Conservation (phyloP, 768 basidiomycete species). For the Mrakia frigida region DNA sequence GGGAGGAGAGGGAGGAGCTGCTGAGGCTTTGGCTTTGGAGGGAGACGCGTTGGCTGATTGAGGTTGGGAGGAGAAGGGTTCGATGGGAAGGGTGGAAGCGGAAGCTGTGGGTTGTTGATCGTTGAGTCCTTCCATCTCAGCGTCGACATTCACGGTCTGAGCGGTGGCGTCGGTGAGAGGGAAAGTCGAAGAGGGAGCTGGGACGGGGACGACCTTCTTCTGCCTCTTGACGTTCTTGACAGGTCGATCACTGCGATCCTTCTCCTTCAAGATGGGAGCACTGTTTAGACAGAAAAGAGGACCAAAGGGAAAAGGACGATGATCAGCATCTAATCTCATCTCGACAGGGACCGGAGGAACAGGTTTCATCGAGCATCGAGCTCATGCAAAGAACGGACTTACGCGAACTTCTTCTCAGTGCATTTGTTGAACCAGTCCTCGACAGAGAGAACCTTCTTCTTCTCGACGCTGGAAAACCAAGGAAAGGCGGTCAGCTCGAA, state of each 20-base stretch:
- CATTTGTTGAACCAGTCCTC: constrained; percentile 44
- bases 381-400: background rate
- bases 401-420: constrained; percentile 20
- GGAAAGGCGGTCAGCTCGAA: background rate
- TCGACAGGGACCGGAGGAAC: background rate
- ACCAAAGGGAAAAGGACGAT: background rate
- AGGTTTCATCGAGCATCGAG: background rate
- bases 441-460: constrained; percentile 40
- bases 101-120: background rate
- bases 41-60: background rate
- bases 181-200: background rate
- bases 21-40: background rate
- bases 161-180: background rate
- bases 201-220: background rate
- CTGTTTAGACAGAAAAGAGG: constrained; percentile 4
- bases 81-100: background rate
- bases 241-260: constrained; percentile 24
- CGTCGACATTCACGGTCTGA: background rate
- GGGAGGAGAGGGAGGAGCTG: background rate
- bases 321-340: background rate
- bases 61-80: background rate
- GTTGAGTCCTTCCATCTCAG: background rate
- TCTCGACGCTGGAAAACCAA: constrained; percentile 31
- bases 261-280: constrained; percentile 19
- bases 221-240: constrained; percentile 1